Evolutionary conservation across 495 filamentous ascomycete species (phyloP).

Genomic region (Neurospora africana): DNA sequence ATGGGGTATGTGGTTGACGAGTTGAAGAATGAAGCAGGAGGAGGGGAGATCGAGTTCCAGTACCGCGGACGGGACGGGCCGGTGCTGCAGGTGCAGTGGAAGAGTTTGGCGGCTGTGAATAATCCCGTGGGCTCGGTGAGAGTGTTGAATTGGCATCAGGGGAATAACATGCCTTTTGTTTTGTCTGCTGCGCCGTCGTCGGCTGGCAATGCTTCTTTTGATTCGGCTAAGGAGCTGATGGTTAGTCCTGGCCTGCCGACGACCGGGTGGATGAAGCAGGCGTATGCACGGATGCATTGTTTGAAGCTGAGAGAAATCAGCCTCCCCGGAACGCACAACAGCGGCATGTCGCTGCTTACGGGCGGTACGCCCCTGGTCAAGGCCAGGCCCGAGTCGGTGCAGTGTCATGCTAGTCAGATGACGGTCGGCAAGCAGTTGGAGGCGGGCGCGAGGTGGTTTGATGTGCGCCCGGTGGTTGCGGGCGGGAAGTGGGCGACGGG

Average conservation of each 20-base stretch:
- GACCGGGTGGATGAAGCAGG: not conserved
- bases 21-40: not conserved
- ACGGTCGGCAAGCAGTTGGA: not conserved
- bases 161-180: not conserved
- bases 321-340: not conserved
- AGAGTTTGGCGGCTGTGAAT: not conserved
- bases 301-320: not conserved
- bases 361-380: not conserved
- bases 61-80: not conserved
- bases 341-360: not conserved
- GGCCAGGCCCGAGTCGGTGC: not conserved
- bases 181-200: not conserved
- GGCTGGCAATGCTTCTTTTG: not conserved
- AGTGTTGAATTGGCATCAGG: not conserved
- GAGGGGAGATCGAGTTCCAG: not conserved
- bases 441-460: not conserved
- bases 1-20: not conserved
- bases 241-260: not conserved
- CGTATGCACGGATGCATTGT: not conserved
- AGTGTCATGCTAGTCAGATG: not conserved
- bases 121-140: not conserved
- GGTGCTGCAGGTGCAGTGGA: not conserved
- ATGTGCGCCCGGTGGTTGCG: not conserved
- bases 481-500: not conserved
- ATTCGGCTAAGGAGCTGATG: not conserved